Percentiles rank a stretch among this genome's conserved stretches.
phyloP scores from a whole-genome alignment of 306 rosid species.

The Potentilla sterilis region DNA sequence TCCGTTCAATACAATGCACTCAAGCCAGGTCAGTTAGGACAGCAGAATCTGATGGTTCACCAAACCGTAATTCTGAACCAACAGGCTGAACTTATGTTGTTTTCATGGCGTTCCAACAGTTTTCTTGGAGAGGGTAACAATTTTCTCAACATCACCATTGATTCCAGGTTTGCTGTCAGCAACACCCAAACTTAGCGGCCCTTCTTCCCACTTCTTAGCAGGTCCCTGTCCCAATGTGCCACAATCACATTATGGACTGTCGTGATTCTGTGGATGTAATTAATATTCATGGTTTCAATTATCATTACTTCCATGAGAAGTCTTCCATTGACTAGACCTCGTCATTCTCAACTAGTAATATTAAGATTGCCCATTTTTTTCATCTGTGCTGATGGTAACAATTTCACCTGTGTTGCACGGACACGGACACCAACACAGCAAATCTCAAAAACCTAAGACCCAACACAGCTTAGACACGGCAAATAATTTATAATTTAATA shows the following conservation, averaged over 20 bases:
- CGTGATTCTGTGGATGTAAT: background rate
- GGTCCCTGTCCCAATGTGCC: slow-evolving; percentile 52
- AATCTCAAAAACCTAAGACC: too few relatives aligned
- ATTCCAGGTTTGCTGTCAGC: slow-evolving; percentile 55
- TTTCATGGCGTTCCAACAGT: slow-evolving; percentile 42
- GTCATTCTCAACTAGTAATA: too few relatives aligned
- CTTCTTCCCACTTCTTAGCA: slow-evolving; percentile 77
- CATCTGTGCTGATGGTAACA: too few relatives aligned
- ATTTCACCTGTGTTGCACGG: too few relatives aligned
- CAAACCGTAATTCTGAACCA: background rate
- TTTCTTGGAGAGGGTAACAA: slow-evolving; percentile 71
- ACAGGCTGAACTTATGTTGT: background rate
- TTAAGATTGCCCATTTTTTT: too few relatives aligned
- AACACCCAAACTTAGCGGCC: slow-evolving; percentile 55
- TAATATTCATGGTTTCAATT: too few relatives aligned
- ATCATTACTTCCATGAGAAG: too few relatives aligned
- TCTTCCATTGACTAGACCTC: too few relatives aligned
- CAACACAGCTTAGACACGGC: too few relatives aligned
- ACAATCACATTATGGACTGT: background rate
- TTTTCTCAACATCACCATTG: slow-evolving; percentile 70
- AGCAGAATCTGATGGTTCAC: background rate
- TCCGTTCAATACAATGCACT: background rate
- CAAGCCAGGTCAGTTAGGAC: background rate
- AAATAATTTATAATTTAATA: too few relatives aligned
- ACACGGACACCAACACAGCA: too few relatives aligned